These are phyloP conservation scores for Aegilops umbellulata DNA, from an alignment of 176 grass and related monocot genomes.

Conservation along the genomic window DNA sequence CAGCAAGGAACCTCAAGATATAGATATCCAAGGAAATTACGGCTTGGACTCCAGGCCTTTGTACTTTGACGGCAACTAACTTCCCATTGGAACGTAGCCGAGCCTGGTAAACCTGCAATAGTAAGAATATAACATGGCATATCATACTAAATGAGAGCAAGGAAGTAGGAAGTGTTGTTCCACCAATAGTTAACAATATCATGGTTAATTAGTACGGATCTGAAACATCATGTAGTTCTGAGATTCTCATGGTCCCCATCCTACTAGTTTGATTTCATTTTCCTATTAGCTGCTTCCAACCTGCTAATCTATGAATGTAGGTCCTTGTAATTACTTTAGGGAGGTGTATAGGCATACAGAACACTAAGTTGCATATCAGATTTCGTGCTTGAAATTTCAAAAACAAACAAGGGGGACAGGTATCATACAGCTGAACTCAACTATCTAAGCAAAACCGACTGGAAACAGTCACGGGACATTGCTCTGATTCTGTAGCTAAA, in stretches of 20 bases:
- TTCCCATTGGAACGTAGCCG: slow-evolving; percentile 62
- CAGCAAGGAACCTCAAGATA: slow-evolving; percentile 91
- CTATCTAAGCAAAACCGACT: neutral
- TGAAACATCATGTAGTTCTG: slow-evolving; percentile 5
- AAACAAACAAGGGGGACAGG: neutral
- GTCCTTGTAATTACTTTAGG: neutral
- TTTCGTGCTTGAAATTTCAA: slow-evolving; percentile 6
- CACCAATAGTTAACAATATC: slow-evolving; percentile 5
- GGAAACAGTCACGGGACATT: neutral
- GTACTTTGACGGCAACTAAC: slow-evolving; percentile 97
- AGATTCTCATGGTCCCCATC: neutral
- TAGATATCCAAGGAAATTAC: slow-evolving; percentile 93
- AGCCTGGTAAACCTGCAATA: slow-evolving; percentile 88
- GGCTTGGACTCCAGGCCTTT: slow-evolving; percentile 94
- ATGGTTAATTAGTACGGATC: neutral
- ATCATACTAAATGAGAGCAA: neutral
- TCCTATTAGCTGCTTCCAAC: neutral
- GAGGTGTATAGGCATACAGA: neutral
- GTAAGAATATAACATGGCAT: slow-evolving; percentile 2
- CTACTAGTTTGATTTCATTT: neutral
- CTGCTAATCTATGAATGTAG: neutral
- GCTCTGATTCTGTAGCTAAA: neutral
- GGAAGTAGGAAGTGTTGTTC: neutral
- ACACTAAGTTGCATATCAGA: neutral
- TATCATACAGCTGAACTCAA: slow-evolving; percentile 1